Evolutionary conservation across 2,329 filamentous ascomycete genomes (phyloP).

Genomic region (Stagonosporopsis rhizophila): DNA sequence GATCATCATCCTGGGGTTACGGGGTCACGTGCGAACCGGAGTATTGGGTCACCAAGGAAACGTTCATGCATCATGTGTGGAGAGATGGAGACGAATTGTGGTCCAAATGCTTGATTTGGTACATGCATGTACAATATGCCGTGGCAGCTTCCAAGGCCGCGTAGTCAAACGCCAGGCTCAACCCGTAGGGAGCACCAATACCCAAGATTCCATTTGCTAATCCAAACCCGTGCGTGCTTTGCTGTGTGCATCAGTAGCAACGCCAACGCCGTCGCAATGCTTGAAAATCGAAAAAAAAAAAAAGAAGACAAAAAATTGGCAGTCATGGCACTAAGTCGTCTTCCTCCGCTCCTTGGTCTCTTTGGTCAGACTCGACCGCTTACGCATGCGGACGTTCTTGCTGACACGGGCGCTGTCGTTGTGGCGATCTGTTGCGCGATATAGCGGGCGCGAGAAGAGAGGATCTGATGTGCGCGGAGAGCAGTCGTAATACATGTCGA

Average conservation of each 20-base stretch:
- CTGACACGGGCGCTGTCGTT: slow-evolving; percentile 36
- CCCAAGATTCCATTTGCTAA: neutral
- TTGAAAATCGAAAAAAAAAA: slow-evolving; percentile 11
- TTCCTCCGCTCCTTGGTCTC: slow-evolving; percentile 27
- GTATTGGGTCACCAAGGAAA: neutral
- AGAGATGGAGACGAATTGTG: neutral
- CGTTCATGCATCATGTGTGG: slow-evolving; percentile 2
- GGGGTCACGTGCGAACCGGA: slow-evolving; percentile 26
- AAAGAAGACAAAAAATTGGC: slow-evolving; percentile 3
- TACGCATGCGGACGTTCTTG: slow-evolving; percentile 45
- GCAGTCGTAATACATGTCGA: slow-evolving; percentile 41
- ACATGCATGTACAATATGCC: slow-evolving; percentile 18
- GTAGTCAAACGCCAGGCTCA: slow-evolving; percentile 40
- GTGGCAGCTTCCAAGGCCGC: slow-evolving; percentile 9
- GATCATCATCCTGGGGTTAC: slow-evolving; percentile 16
- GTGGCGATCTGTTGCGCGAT: slow-evolving; percentile 36
- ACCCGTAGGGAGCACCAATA: slow-evolving; percentile 43
- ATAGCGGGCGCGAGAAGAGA: slow-evolving; percentile 30
- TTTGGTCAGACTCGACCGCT: slow-evolving; percentile 24
- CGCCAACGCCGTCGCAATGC: slow-evolving; percentile 47
- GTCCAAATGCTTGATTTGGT: slow-evolving; percentile 4
- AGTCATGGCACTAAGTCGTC: slow-evolving; percentile 22
- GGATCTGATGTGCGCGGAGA: slow-evolving; percentile 23
- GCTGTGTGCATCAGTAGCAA: neutral
- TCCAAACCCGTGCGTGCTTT: too few relatives aligned